phyloP scores from a whole-genome alignment of 768 basidiomycete genomes.

The Suillus subalutaceus region DNA sequence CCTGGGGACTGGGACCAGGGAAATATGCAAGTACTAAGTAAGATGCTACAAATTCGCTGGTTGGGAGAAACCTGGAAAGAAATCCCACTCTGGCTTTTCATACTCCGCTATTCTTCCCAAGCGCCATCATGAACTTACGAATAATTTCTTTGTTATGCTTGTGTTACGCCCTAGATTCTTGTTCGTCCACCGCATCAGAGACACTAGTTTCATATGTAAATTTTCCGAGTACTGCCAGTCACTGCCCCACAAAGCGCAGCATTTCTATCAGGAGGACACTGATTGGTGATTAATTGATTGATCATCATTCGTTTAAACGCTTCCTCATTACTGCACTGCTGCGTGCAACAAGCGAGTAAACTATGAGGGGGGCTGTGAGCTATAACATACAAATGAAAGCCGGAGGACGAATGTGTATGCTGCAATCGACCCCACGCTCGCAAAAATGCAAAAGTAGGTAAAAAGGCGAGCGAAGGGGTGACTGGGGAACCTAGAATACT shows the following conservation, averaged over 20 bases:
- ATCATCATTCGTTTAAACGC: conserved; percentile 12
- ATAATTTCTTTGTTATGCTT: conserved; percentile 7
- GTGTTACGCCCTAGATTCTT: conserved; percentile 1
- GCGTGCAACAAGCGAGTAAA: conserved; percentile 23
- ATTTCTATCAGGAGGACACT: neutral
- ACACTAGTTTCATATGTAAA: neutral
- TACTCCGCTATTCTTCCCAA: conserved; percentile 37
- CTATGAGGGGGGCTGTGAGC: conserved; percentile 12
- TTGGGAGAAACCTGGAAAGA: conserved; percentile 30
- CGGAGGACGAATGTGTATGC: conserved; percentile 8
- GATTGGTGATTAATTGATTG: conserved; percentile 4
- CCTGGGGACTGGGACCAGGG: conserved; percentile 38
- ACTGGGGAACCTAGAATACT: conserved; percentile 3
- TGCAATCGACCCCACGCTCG: conserved; percentile 12
- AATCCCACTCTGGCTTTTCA: conserved; percentile 35
- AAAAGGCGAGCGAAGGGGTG: conserved; percentile 12
- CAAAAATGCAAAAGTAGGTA: conserved; percentile 14
- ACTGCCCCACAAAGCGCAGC: neutral
- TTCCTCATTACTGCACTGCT: conserved; percentile 18
- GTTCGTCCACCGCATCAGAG: conserved; percentile 3
- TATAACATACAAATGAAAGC: conserved; percentile 6
- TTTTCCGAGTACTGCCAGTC: neutral
- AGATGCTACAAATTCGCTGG: conserved; percentile 37
- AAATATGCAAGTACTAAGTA: conserved; percentile 41
- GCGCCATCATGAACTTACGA: conserved; percentile 6